Base-by-base conservation (phyloP, 768 basidiomycete genomes). In the Galerina sulciceps region DNA sequence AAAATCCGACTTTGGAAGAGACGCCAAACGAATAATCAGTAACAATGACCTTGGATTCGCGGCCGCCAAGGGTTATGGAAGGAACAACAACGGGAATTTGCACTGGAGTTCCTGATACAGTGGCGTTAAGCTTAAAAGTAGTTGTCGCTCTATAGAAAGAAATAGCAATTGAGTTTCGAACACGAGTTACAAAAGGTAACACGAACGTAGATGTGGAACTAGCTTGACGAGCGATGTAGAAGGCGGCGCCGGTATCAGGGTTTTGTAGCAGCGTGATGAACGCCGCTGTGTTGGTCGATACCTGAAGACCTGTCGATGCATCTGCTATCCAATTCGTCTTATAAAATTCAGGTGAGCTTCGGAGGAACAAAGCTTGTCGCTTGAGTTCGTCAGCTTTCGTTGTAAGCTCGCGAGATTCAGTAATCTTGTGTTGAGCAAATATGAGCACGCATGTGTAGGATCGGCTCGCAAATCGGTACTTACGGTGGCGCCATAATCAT, bases 301-400 rank as follows among this genome's bases (percentile, higher is more conserved):
- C 71, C 1, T 66, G 50, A 6, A 81, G 69, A 2, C 85, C 85
- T 11, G 76, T 82, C 20, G 78, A 81, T 20, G 84, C 79, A 64
- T 90, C 82, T 3, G 85, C 87, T 18, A 92, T 75, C 80, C 86
- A 84, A 60, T 91, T 81, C 0, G 92, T 94, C 74, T 93, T 90
- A 72, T 86, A 84, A 68, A 94, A 91, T 46, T 89, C 88, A 0
- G 84, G 87, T 0, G 90, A 88, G 61, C 88, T 90, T 23, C 93
- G 86, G 17, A 94, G 72, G 79, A 94, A 94, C 15, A 93, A 69
- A 15, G 83, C 87, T 67, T 94, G 85, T 17, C 86, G 81, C 69
- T 93, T 94, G 49, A 94, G 76, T 65, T 94, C 93, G 55, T 85
- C 79, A 70, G 81, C 90, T 70, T 94, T 94, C 5, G 79, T 69